Evolutionary conservation across 1,139 yeast genomes (phyloP), one percentile per base, ranked within the genome.

Genomic region (Diutina pseudorugosa): DNA sequence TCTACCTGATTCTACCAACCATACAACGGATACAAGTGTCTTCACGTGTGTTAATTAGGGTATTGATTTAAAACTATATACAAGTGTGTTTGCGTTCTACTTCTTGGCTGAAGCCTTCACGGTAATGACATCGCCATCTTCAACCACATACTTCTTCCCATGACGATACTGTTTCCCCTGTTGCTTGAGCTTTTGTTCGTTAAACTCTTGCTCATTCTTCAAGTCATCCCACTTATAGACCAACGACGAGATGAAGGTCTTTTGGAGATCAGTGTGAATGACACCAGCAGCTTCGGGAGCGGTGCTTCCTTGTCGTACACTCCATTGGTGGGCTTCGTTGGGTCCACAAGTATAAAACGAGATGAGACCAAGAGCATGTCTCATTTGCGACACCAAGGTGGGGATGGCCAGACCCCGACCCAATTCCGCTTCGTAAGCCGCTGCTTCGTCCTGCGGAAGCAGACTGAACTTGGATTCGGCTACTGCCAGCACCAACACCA

Each of bases 61-160:
- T 23, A 23, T 23, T 23, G 25, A n/a, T n/a, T n/a, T n/a, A n/a
- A 27, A 27, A 27, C 36, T 30, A 30, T 30, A 30, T 30, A 30
- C 36, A 30, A 2, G 36, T 43, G 23, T n/a, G n/a, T n/a, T n/a
- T n/a, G n/a, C n/a, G n/a, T n/a, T n/a, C 21, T 14, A 25, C 47
- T 45, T 45, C 16, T 45, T 45, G 5, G 49, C 49, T 12, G 67
- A 78, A 1, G 81, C 74, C 62, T 82, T 83, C 62, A 88, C 80
- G 30, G 81, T 68, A 43, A 85, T 66, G 27, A 87, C 76, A 64
- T 89, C 96, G 11, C 94, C 91, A 62, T 88, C 95, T 61, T 84
- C 85, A 47, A 88, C 80, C 2, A 72, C 64, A 61, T 88, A 87
- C 54, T 77, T 80, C 63, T 86, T 88, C 2, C 96, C 96, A 41